These are phyloP conservation scores for Salix koriyanagi DNA, from an alignment of 345 rosid species.

Conservation along the genomic window DNA sequence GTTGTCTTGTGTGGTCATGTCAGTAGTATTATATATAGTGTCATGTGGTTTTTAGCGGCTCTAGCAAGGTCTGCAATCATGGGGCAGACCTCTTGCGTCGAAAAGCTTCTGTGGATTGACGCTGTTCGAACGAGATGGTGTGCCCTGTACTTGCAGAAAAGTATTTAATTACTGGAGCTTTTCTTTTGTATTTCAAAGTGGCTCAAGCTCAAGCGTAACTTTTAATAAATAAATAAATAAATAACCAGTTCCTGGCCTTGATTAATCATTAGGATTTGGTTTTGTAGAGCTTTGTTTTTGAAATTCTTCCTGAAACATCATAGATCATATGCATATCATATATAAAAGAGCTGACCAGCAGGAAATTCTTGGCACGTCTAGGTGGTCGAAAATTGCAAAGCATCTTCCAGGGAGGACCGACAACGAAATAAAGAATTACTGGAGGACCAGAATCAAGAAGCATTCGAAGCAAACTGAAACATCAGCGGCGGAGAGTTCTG, in stretches of 20 bases:
- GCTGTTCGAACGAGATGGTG: no score
- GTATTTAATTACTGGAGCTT: no score
- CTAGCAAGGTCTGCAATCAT: no score
- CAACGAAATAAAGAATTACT: constrained; percentile 90
- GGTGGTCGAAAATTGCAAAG: constrained; percentile 96
- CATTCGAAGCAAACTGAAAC: constrained; percentile 61
- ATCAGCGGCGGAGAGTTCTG: constrained; percentile 37
- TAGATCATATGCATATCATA: not conserved
- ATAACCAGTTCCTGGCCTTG: no score
- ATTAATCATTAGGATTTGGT: no score
- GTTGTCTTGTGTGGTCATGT: not conserved
- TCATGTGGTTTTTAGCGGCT: not conserved
- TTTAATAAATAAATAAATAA: no score
- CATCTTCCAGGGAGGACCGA: constrained; percentile 97
- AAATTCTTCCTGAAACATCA: not conserved
- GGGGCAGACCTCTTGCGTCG: no score
- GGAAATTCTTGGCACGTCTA: constrained; percentile 5
- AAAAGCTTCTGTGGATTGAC: no score
- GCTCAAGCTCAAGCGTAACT: no score
- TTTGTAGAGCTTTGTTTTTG: not conserved
- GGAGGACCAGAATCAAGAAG: constrained; percentile 96
- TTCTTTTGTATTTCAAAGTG: no score
- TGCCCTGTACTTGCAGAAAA: no score
- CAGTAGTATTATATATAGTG: not conserved
- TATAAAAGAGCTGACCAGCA: not conserved